Conservation (phyloP, 805 yeast species). For the Nakazawaea holstii region DNA sequence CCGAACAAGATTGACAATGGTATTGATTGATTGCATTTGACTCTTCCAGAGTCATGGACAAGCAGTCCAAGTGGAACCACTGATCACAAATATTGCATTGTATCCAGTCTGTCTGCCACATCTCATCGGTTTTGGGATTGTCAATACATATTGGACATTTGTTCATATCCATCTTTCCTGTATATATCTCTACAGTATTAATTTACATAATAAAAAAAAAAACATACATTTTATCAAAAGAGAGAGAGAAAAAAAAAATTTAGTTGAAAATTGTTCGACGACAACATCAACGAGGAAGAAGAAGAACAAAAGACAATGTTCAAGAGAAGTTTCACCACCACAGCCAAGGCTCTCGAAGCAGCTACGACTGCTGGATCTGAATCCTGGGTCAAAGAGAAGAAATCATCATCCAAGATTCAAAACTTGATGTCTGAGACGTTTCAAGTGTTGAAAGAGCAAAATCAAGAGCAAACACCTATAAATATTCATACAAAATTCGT, state of each 20-base stretch:
- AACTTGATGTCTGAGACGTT: slow-evolving; percentile 8
- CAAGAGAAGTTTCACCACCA: slow-evolving; percentile 4
- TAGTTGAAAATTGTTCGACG: too few species aligned
- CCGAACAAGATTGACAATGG: slow-evolving; percentile 50
- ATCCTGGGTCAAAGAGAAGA: slow-evolving; percentile 5
- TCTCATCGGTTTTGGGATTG: slow-evolving; percentile 7
- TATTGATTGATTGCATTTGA: slow-evolving; percentile 36
- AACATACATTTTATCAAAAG: too few species aligned
- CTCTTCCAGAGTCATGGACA: slow-evolving; percentile 30
- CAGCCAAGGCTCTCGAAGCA: not conserved
- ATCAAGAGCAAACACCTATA: slow-evolving; percentile 12
- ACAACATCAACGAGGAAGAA: not conserved
- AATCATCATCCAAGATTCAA: not conserved
- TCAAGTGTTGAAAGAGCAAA: slow-evolving; percentile 17
- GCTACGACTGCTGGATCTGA: not conserved
- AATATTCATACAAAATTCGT: slow-evolving; percentile 31
- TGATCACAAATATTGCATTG: slow-evolving; percentile 49
- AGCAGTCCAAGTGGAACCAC: slow-evolving; percentile 54
- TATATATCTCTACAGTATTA: too few species aligned
- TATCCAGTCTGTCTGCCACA: slow-evolving; percentile 38
- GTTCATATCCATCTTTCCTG: not conserved
- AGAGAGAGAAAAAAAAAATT: too few species aligned
- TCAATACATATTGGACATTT: slow-evolving; percentile 14
- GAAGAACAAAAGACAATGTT: slow-evolving; percentile 1
- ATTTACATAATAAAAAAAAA: too few species aligned